Evolutionary conservation across 768 basidiomycete genomes (phyloP), one percentile per base, ranked within the genome.

Genomic region (Glaciozyma martinii): DNA sequence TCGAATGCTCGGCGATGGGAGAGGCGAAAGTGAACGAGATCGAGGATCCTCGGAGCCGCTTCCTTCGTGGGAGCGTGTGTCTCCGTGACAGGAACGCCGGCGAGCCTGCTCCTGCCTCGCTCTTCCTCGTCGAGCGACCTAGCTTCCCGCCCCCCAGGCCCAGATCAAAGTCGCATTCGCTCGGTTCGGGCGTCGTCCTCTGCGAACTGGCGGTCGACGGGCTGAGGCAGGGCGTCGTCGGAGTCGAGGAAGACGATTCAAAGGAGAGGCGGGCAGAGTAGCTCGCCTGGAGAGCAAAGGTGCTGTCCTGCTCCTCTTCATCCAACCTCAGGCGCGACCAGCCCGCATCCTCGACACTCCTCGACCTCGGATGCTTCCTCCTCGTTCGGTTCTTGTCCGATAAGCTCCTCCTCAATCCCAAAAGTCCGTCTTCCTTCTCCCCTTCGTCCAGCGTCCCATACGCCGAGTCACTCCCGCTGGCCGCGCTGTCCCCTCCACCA

Each of bases 121-220:
- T 6, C 19, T 19, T 9, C 23, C 29, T 27, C 27, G 49, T 29
- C 15, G 47, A 23, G 4, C 37, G 42, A 27, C 19, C 13, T 19
- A 15, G 42, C 40, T 6, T n/a, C 21, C 12, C 27, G 18, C 29
- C 44, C 23, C 30, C 25, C 25, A 46, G 6, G 15, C 53, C 44
- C 32, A 52, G 27, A 10, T 55, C 58, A 46, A 57, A 57, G 27
- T 59, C 63, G 59, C 54, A 65, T 46, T 65, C 63, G 59, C 58
- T 60, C 59, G 63, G 63, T n/a, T 65, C 63, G 19, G 63, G 63
- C 13, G 58, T 61, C 10, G 40, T 43, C 25, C 42, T 19, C 18
- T 33, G 9, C 58, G 63, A 59, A 43, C 29, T 57, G 56, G 32
- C 29, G 19, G 12, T 19, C 50, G 52, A 59, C 30, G 44, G 56